phyloP scores from a whole-genome alignment of 352 stramenopile species.

The Plasmopara viticola region DNA sequence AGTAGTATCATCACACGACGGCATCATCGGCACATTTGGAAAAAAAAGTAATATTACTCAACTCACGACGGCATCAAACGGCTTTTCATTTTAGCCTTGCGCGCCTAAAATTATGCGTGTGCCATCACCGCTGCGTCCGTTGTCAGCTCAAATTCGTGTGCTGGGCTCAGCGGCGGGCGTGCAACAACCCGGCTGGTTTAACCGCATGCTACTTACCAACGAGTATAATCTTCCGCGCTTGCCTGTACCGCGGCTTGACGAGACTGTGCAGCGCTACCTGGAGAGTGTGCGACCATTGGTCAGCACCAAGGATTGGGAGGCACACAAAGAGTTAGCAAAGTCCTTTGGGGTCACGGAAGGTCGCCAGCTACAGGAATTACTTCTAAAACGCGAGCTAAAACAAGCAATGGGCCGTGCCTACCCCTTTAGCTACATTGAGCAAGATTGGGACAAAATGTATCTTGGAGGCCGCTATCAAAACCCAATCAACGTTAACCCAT shows the following conservation, averaged over 20 bases:
- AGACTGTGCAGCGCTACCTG: slow-evolving; percentile 86
- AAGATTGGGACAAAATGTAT: slow-evolving; percentile 90
- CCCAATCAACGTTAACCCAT: slow-evolving; percentile 89
- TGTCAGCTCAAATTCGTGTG: slow-evolving; percentile 12
- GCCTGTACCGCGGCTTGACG: slow-evolving; percentile 83
- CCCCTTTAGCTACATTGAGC: slow-evolving; percentile 91
- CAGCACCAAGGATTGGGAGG: slow-evolving; percentile 47
- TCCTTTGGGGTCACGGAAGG: slow-evolving; percentile 49
- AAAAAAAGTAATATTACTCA: no score
- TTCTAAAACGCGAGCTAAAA: slow-evolving; percentile 67
- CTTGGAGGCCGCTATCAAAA: slow-evolving; percentile 83
- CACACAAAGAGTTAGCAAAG: slow-evolving; percentile 57
- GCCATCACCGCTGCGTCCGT: slow-evolving; percentile 11
- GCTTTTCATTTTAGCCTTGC: no score
- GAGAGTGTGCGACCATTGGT: slow-evolving; percentile 76
- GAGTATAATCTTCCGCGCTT: slow-evolving; percentile 75
- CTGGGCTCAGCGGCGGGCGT: slow-evolving; percentile 17
- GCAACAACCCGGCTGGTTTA: slow-evolving; percentile 58
- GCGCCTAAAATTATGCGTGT: slow-evolving; percentile 17
- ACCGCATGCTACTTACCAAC: slow-evolving; percentile 68
- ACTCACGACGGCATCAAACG: no score
- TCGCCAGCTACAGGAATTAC: slow-evolving; percentile 46
- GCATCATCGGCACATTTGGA: no score
- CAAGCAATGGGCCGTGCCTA: slow-evolving; percentile 79
- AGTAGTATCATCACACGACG: no score